These are phyloP conservation scores for Xanthoceras sorbifolium DNA, from an alignment of 345 rosid genomes.

Conservation along the genomic window DNA sequence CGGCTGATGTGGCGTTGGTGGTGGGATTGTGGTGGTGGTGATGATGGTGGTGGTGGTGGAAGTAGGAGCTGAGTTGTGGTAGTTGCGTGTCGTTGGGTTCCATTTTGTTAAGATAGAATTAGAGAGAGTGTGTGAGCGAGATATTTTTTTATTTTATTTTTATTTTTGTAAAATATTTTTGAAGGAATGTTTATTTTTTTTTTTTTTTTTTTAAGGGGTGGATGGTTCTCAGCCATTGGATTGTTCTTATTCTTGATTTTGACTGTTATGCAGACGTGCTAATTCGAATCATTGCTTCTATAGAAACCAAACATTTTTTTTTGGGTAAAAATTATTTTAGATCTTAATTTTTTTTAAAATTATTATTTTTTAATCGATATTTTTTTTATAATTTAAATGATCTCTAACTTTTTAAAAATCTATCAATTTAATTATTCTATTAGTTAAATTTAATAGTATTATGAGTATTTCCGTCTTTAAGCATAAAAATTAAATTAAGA, in stretches of 20 bases:
- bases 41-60: constrained; percentile 21
- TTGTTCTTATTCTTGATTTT: constrained; percentile 12
- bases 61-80: constrained; percentile 47
- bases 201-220: neutral
- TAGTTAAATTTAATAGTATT: no score
- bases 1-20: neutral
- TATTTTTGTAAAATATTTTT: constrained; percentile 17
- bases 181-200: constrained; percentile 9
- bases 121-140: constrained; percentile 18
- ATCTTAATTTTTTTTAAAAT: no score
- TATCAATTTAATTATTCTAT: no score
- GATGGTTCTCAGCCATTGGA: constrained; percentile 29
- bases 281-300: no score
- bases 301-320: no score
- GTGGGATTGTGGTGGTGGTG: constrained; percentile 33
- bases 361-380: no score
- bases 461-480: no score
- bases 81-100: constrained; percentile 62
- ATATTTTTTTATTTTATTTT: constrained; percentile 23
- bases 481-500: no score
- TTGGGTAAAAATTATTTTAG: no score
- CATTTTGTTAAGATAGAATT: constrained; percentile 44
- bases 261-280: no score
- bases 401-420: no score
- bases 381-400: no score